Percentiles rank a stretch among this genome's conserved stretches.
Evolutionary conservation across 208 protist genomes (phyloP).

Genomic region (Histomonas meleagridis): DNA sequence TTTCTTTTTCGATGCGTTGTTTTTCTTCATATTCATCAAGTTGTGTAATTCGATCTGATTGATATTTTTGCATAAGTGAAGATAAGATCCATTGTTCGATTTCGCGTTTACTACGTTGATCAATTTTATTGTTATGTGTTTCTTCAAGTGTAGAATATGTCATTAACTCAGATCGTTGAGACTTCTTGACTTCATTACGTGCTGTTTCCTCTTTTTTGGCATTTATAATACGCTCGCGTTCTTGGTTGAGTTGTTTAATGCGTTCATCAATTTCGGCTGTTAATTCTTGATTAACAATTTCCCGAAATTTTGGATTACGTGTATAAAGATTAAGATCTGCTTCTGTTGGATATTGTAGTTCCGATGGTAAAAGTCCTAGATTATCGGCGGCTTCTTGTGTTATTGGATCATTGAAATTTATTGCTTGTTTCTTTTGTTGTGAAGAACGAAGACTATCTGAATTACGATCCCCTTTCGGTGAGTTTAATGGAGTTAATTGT

Average conservation of each 20-base stretch:
- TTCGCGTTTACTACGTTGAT: background rate
- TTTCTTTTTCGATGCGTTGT: background rate
- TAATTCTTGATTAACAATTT: background rate
- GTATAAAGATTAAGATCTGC: background rate
- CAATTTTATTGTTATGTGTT: background rate
- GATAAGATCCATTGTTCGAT: background rate
- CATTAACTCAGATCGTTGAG: background rate
- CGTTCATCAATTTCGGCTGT: background rate
- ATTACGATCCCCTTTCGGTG: too few relatives aligned
- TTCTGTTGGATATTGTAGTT: slow-evolving; percentile 11
- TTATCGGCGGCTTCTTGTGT: background rate
- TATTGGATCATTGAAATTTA: slow-evolving; percentile 26
- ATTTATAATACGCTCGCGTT: background rate
- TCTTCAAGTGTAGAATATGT: background rate
- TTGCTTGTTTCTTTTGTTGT: background rate
- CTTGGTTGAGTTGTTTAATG: background rate
- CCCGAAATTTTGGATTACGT: background rate
- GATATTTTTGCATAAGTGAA: background rate
- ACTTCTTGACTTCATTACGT: background rate
- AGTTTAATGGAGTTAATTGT: too few relatives aligned
- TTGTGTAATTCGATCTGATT: background rate
- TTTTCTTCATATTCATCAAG: background rate
- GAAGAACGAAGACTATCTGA: too few relatives aligned
- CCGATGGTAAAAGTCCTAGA: background rate
- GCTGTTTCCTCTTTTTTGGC: background rate